Percentiles rank a stretch among this genome's conserved stretches.
These are phyloP conservation scores for Phoma sp. DNA, from an alignment of 2,329 filamentous ascomycete genomes.

Conservation along the genomic window DNA sequence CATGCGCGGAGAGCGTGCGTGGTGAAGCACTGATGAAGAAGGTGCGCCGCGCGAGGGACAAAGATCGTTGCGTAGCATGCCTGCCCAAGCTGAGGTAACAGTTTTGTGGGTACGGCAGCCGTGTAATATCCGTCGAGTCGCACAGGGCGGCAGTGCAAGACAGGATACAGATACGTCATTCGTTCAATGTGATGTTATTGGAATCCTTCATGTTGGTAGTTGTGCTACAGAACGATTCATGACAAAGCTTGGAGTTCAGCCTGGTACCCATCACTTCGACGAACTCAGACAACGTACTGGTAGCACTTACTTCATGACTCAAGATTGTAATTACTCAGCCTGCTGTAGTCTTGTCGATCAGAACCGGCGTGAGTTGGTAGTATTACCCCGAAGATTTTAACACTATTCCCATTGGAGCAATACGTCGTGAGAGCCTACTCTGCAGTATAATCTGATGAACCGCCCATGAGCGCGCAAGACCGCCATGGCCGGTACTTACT, in stretches of 20 bases:
- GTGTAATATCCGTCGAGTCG: slow-evolving; percentile 47
- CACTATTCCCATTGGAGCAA: no score
- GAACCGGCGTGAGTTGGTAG: no score
- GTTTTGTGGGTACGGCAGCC: slow-evolving; percentile 5
- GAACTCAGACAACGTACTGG: no score
- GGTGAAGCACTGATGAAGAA: slow-evolving; percentile 11
- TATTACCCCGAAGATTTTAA: no score
- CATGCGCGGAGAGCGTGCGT: slow-evolving; percentile 20
- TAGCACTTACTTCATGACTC: no score
- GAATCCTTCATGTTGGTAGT: no score
- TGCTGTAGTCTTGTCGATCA: no score
- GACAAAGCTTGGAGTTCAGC: no score
- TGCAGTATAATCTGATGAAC: not conserved
- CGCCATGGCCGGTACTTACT: not conserved
- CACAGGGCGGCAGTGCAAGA: slow-evolving; percentile 59
- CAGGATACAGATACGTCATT: slow-evolving; percentile 63
- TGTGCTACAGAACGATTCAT: no score
- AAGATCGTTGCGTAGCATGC: slow-evolving; percentile 7
- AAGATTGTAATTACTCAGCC: no score
- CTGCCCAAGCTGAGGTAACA: slow-evolving; percentile 14
- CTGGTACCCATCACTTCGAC: no score
- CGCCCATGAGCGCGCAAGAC: not conserved
- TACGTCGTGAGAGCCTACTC: not conserved
- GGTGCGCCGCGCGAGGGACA: slow-evolving; percentile 6
- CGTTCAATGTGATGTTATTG: not conserved